Evolutionary conservation across 805 yeast species (phyloP).

Genomic region (Lipomyces yamadae): DNA sequence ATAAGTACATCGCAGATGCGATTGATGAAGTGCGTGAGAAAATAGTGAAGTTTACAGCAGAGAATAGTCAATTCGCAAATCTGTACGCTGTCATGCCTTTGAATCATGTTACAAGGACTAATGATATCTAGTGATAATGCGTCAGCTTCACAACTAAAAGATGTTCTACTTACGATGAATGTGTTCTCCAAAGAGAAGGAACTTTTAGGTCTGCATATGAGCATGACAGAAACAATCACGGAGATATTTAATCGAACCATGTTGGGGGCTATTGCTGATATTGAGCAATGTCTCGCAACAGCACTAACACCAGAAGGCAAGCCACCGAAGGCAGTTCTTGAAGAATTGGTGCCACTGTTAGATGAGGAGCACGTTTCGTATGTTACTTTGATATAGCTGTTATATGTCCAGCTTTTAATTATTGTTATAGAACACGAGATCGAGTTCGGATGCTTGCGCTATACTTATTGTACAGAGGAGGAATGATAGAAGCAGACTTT

Average conservation of each 20-base stretch:
- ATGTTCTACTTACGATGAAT: constrained; percentile 53
- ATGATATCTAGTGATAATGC: constrained; percentile 13
- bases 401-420: background rate
- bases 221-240: constrained; percentile 28
- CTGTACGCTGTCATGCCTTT: constrained; percentile 12
- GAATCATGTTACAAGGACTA: background rate
- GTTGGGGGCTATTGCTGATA: constrained; percentile 74
- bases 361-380: constrained; percentile 48
- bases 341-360: constrained; percentile 62
- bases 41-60: constrained; percentile 66
- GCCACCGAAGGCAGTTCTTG: constrained; percentile 60
- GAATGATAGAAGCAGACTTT: constrained; percentile 74
- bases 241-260: constrained; percentile 19
- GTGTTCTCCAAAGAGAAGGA: constrained; percentile 58
- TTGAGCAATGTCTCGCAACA: constrained; percentile 81
- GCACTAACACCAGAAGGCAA: constrained; percentile 74
- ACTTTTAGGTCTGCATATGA: constrained; percentile 25
- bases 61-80: constrained; percentile 68
- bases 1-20: constrained; percentile 75
- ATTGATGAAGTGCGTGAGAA: constrained; percentile 63
- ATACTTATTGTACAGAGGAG: constrained; percentile 82
- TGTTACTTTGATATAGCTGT: background rate
- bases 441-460: constrained; percentile 74
- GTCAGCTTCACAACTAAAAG: constrained; percentile 52
- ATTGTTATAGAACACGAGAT: constrained; percentile 51